Conservation (phyloP, 2,329 filamentous ascomycete genomes). For the Xylaria hypoxylon region DNA sequence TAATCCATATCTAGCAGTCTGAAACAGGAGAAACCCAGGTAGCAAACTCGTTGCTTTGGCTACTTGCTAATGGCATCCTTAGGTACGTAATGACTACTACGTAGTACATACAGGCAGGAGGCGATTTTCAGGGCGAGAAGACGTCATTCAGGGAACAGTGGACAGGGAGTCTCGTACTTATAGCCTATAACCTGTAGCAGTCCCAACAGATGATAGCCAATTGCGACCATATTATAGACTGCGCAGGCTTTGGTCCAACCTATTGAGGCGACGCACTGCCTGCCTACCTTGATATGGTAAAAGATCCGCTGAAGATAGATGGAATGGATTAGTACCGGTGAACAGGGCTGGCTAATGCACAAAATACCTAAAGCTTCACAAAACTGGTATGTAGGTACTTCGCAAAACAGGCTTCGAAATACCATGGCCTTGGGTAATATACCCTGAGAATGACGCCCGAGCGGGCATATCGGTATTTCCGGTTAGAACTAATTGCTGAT, state of each 20-base stretch:
- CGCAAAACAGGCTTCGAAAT: constrained; percentile 3
- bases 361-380: constrained; percentile 15
- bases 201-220: constrained; percentile 12
- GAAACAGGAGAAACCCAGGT: not conserved
- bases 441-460: not conserved
- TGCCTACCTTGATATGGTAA: constrained; percentile 24
- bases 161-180: not conserved
- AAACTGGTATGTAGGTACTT: constrained; percentile 17
- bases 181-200: too few relatives aligned
- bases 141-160: not conserved
- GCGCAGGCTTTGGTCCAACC: constrained; percentile 3
- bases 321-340: constrained; percentile 11
- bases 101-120: not conserved
- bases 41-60: not conserved
- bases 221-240: not conserved
- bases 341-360: constrained; percentile 35
- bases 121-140: not conserved
- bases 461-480: not conserved
- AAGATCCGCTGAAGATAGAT: constrained; percentile 23
- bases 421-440: too few relatives aligned
- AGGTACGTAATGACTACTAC: not conserved
- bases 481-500: constrained; percentile 7
- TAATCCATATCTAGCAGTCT: not conserved
- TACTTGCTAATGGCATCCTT: not conserved
- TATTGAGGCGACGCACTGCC: constrained; percentile 7